Conservation (phyloP, 345 rosid species). For the Mercurialis annua region DNA sequence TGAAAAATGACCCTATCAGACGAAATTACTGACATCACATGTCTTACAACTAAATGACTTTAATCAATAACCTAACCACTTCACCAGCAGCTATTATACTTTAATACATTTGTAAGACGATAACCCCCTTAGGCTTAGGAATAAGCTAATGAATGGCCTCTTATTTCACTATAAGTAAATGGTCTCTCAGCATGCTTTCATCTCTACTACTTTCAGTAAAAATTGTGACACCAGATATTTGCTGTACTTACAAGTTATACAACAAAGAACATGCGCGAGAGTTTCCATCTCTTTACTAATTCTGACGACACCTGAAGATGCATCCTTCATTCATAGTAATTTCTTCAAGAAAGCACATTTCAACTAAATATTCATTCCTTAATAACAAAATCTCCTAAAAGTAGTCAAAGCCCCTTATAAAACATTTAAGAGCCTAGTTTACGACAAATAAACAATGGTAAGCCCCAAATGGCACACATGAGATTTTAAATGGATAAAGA, state of each 20-base stretch:
- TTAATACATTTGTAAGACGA: not conserved
- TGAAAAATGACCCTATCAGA: no score
- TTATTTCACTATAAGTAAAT: not conserved
- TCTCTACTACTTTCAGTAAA: not conserved
- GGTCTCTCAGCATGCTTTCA: not conserved
- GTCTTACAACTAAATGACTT: not conserved
- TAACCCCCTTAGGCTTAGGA: not conserved
- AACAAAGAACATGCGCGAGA: not conserved
- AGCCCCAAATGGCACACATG: not conserved
- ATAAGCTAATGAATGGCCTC: not conserved
- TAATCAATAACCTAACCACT: not conserved
- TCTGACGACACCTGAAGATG: not conserved
- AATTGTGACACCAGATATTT: not conserved
- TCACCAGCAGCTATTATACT: not conserved
- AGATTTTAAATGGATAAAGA: not conserved
- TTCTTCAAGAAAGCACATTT: not conserved
- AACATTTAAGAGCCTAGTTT: not conserved
- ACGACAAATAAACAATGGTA: not conserved
- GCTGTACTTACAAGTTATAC: not conserved
- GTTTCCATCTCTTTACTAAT: not conserved
- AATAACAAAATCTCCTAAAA: not conserved
- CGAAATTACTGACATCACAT: no score
- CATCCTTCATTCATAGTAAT: not conserved
- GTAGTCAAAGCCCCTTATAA: not conserved
- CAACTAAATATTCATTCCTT: not conserved